Evolutionary conservation across 371 early-diverging fungal genomes (phyloP), one percentile per base, ranked within the genome.

Genomic region (Haplosporangium sp.): DNA sequence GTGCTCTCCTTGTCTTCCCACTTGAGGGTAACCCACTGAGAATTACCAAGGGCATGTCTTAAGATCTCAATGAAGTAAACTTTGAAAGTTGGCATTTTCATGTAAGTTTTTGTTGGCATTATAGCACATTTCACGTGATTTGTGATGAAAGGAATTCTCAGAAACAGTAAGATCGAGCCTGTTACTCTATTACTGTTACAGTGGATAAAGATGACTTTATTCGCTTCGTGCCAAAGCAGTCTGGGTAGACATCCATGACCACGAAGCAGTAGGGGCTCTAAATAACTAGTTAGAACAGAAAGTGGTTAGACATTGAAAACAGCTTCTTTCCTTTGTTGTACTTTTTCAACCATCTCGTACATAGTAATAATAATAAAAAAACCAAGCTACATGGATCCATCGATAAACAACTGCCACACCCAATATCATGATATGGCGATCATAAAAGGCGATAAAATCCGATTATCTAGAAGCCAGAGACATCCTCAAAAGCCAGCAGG

Each of bases 1-100:
- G 74, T 0, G 97, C 94, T 57, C 98, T 86, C 38, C 87, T 91
- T 8, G 96, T 91, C 82, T 98, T 98, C 63, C 99, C 98, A 71
- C 94, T 93, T 58, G 91, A 91, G 42, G 99, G 99, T 72, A 91
- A 86, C 45, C 99, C 99, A 56, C 92, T 91, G 65, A 98, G 76
- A 60, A 94, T 90, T 48, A 98, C 88, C 15, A 98, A 90, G 38
- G 99, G 98, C 99, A 98, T 98, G 19, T 34, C 55, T 55, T 55
- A 19, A 27, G 19, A 55, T 55, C 27, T 8, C 42, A 40, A 5
- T 27, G 27, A 27, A 27, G 27, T 27, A 27, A 27, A 27, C 27
- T 27, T 27, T 27, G 27, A 27, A 27, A 27, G 27, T 27, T 27
- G 27, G 27, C 27, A 27, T 27, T 27, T 27, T 27, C 63, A 13